phyloP scores from a whole-genome alignment of 176 grass and related monocot species.

The Bothriochloa decipiens region DNA sequence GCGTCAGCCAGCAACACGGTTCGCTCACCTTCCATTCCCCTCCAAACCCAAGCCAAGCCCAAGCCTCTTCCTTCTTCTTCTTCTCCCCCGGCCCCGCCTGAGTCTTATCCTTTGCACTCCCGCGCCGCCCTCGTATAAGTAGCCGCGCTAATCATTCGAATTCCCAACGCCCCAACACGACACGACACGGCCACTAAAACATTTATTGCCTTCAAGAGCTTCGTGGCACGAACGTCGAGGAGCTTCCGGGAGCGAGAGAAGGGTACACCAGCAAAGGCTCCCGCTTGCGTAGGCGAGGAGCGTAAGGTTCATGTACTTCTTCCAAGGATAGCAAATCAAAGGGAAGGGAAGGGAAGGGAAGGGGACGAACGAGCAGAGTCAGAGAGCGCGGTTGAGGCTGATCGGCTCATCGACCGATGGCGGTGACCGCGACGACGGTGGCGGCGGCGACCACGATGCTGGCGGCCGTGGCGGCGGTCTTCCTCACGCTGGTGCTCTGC shows the following conservation, averaged over 20 bases:
- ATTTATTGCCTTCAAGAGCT: conserved; percentile 10
- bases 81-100: background rate
- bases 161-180: conserved; percentile 21
- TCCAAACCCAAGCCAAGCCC: conserved; percentile 27
- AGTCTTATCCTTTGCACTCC: conserved; percentile 32
- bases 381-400: background rate
- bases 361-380: background rate
- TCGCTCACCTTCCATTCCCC: conserved; percentile 49
- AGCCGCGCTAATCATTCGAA: conserved; percentile 47
- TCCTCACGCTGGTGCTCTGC: conserved; percentile 64
- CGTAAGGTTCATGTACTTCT: background rate
- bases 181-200: background rate
- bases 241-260: background rate
- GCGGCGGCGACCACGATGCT: conserved; percentile 60
- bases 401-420: conserved; percentile 24
- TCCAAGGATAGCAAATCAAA: too few species aligned
- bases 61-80: background rate
- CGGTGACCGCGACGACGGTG: conserved; percentile 57
- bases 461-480: conserved; percentile 50
- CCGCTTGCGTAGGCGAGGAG: background rate
- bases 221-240: background rate
- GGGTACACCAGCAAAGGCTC: conserved; percentile 1
- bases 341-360: background rate
- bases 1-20: conserved; percentile 22
- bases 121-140: conserved; percentile 47